Evolutionary conservation across 129 eudicot genomes (phyloP).

Genomic region (Deinandra increscens): DNA sequence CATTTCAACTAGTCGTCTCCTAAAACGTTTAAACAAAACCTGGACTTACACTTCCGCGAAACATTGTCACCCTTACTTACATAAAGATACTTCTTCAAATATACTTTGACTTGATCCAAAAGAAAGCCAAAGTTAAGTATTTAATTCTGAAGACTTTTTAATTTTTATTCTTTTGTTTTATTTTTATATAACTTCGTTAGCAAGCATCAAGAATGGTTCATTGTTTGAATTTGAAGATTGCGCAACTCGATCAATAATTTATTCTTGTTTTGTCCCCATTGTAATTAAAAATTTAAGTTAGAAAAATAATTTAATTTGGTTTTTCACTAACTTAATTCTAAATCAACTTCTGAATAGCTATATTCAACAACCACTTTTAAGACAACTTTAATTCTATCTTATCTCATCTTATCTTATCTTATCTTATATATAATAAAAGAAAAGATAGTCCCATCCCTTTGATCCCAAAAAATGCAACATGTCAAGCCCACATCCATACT

Average conservation of each 20-base stretch:
- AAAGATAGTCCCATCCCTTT: no score
- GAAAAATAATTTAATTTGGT: not conserved
- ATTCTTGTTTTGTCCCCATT: not conserved
- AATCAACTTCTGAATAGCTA: not conserved
- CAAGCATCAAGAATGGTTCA: slow-evolving; percentile 14
- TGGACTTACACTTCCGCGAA: no score
- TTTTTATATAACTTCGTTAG: not conserved
- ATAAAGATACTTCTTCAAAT: no score
- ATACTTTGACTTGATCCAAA: not conserved
- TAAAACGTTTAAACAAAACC: no score
- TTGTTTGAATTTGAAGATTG: slow-evolving; percentile 5
- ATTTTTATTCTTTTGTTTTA: not conserved
- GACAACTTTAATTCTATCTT: no score
- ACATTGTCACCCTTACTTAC: no score
- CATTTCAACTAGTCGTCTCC: no score
- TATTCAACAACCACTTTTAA: no score
- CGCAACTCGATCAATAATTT: not conserved
- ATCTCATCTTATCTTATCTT: no score
- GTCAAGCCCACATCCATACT: no score
- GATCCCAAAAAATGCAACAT: no score
- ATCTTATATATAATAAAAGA: no score
- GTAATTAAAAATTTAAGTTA: not conserved
- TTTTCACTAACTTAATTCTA: not conserved
- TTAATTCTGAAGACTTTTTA: not conserved
- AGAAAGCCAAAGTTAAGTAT: not conserved